phyloP scores from a whole-genome alignment of 176 grass and related monocot species.

The Oryza rufipogon region DNA sequence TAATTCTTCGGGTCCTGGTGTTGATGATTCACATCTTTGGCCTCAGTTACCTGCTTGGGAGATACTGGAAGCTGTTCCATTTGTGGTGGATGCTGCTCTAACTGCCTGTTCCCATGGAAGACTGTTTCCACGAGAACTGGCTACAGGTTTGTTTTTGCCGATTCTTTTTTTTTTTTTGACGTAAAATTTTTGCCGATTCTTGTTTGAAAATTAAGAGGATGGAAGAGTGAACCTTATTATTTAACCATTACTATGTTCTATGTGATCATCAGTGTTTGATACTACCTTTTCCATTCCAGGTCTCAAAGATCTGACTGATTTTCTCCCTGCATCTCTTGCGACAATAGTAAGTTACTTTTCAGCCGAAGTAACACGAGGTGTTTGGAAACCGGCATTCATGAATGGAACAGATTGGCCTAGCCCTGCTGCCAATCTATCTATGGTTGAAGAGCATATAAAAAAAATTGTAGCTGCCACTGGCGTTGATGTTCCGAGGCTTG shows the following conservation, averaged over 20 bases:
- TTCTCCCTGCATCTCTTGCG: conserved; percentile 82
- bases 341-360: conserved; percentile 98
- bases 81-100: conserved; percentile 97
- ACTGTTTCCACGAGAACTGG: conserved; percentile 85
- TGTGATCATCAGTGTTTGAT: conserved; percentile 26
- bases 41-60: conserved; percentile 96
- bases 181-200: conserved; percentile 15
- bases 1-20: conserved; percentile 63
- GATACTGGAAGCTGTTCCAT: conserved; percentile 95
- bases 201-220: conserved; percentile 30
- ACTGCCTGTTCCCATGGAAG: conserved; percentile 96
- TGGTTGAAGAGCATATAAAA: conserved; percentile 93
- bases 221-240: neutral
- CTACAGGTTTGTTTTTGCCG: conserved; percentile 68
- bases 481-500: conserved; percentile 90
- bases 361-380: conserved; percentile 90
- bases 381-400: conserved; percentile 98
- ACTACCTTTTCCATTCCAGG: conserved; percentile 54
- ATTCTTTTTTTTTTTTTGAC: neutral
- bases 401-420: conserved; percentile 99
- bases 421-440: conserved; percentile 81
- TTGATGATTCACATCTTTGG: conserved; percentile 71
- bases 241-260: conserved; percentile 20
- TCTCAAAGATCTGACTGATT: conserved; percentile 91
- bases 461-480: conserved; percentile 94